Evolutionary conservation across 176 grass and related monocot species (phyloP), one percentile per base, ranked within the genome.

Genomic region (Elymus sibiricus): DNA sequence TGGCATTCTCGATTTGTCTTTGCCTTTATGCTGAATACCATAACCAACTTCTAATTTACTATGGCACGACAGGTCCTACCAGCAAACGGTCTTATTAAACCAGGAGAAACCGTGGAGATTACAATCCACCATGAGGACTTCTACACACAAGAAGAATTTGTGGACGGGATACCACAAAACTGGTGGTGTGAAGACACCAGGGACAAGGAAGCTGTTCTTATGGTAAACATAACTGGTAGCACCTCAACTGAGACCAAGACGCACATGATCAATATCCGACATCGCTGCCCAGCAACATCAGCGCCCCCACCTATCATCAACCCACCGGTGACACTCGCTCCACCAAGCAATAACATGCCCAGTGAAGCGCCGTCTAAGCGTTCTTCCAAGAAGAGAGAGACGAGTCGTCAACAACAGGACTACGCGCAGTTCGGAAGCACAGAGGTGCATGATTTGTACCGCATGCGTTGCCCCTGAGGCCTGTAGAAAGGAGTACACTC

Each of bases 141-240:
- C 28, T 94, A 91, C 84, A 90, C 87, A 27, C 88, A 95, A 81
- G 93, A 98, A 92, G 93, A 95, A 19, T 95, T 89, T 46, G 86
- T 94, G 3, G 96, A 98, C 32, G 96, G 96, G 40, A 91, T 94
- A 86, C 96, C 96, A n/a, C 96, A 94, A 76, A 95, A 90, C 47
- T 95, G 88, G 91, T 95, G 96, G 96, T 91, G 91, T 21, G 96
- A 95, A 84, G 91, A 95, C 68, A 95, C 91, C 5, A 87, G 93
- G 70, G 93, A 98, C 47, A 94, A 94, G 81, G 93, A 95, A 79
- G 84, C 86, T 38, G 58, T 92, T 35, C 86, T 98, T 47, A 79
- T 24, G 68, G 65, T 95, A 79, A 95, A 84, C 64, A 70, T 98
- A 66, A 89, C 86, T 26, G 93, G 96, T 55, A 90, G 88, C 63